Percentiles rank a stretch among this genome's conserved stretches.
These are phyloP conservation scores for Ophiocordyceps camponoti-floridani DNA, from an alignment of 2,329 filamentous ascomycete genomes.

Conservation along the genomic window DNA sequence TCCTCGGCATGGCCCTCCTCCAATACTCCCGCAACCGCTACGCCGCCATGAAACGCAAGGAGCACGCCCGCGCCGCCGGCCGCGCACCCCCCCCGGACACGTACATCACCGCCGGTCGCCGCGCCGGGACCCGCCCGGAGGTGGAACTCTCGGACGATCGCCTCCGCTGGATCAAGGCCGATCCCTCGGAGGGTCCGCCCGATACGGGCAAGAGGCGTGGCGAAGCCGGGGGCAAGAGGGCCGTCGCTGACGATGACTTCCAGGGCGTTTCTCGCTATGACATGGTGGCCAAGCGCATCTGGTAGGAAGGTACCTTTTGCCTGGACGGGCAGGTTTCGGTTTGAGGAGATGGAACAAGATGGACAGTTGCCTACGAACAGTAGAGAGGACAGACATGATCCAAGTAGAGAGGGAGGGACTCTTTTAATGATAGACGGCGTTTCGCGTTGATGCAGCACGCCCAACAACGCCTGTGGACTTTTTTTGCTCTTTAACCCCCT, in stretches of 20 bases:
- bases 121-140: conserved; percentile 66
- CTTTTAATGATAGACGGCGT: too few species aligned
- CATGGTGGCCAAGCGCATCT: conserved; percentile 94
- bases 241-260: conserved; percentile 30
- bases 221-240: conserved; percentile 27
- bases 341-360: too few species aligned
- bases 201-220: conserved; percentile 24
- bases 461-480: too few species aligned
- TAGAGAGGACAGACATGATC: too few species aligned
- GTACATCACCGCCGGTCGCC: conserved; percentile 52
- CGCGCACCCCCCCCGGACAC: conserved; percentile 28
- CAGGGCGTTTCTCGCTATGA: conserved; percentile 65
- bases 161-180: conserved; percentile 68
- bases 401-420: too few species aligned
- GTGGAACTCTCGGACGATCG: conserved; percentile 84
- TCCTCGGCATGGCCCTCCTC: conserved; percentile 76
- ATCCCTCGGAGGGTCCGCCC: conserved; percentile 55
- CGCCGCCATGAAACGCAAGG: conserved; percentile 56
- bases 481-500: too few species aligned
- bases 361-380: too few species aligned
- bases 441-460: too few species aligned
- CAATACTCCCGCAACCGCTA: conserved; percentile 67
- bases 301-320: conserved; percentile 46
- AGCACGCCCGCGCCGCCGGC: conserved; percentile 29
- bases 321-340: too few species aligned